A percentile compares a stretch with the other conserved stretches of the same genome.
Evolutionary conservation across 2,329 filamentous ascomycete species (phyloP).

Genomic region (Apiospora kogelbergensis): DNA sequence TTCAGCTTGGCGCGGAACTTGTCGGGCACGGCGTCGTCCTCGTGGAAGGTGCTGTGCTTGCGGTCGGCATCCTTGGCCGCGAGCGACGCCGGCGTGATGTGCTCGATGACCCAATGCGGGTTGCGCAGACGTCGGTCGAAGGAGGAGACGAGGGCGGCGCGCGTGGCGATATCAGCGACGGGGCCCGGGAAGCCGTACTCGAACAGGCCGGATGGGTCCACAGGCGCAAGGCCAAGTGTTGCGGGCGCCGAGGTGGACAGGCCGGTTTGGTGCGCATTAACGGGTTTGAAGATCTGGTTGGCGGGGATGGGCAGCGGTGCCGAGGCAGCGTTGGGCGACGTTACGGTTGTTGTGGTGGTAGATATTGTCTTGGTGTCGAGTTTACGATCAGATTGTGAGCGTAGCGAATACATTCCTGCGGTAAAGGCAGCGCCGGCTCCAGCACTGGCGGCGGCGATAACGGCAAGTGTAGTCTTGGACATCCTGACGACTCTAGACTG

Average conservation of each 20-base stretch:
- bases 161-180: conserved; percentile 75
- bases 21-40: conserved; percentile 77
- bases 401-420: conserved; percentile 63
- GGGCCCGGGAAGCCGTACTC: conserved; percentile 93
- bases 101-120: conserved; percentile 92
- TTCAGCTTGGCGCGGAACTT: conserved; percentile 87
- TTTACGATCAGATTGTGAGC: conserved; percentile 37
- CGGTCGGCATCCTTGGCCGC: conserved; percentile 75
- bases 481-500: conserved; percentile 46
- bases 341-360: conserved; percentile 29
- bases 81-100: conserved; percentile 89
- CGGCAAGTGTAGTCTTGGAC: conserved; percentile 76
- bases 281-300: conserved; percentile 51
- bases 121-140: conserved; percentile 91
- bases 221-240: conserved; percentile 45
- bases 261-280: conserved; percentile 21
- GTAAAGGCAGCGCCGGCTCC: conserved; percentile 75
- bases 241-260: conserved; percentile 32
- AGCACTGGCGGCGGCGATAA: conserved; percentile 74
- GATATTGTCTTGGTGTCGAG: conserved; percentile 42
- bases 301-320: conserved; percentile 51
- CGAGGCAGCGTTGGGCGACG: conserved; percentile 33
- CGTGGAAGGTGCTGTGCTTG: conserved; percentile 77
- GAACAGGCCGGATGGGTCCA: conserved; percentile 75
- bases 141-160: conserved; percentile 76